Base-by-base conservation (phyloP, 306 rosid genomes). In the Leucaena leucocephala region DNA sequence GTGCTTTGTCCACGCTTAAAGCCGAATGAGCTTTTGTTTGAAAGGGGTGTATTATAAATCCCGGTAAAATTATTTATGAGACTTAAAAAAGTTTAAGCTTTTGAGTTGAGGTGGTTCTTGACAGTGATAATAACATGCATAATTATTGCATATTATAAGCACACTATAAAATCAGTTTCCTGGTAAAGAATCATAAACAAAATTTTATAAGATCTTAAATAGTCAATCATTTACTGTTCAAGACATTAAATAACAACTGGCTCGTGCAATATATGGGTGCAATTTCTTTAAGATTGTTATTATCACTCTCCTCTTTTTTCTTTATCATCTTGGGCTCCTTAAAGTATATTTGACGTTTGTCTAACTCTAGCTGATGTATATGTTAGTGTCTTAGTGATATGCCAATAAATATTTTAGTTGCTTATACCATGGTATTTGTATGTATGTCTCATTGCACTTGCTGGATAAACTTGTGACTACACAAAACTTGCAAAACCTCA, bases 171-270 rank as follows among this genome's bases (percentile, higher is more conserved):
- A 10, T 8, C 4, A 3, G 71, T 19, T 66, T 42, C 49, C 8
- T 4, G 46, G 72, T 40, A 67, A 67, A 42, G 34, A n/a, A 40
- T 67, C 35, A 39, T 38, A n/a, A 64, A 62, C 27, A 27, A 27
- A 13, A 10, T 65, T 7, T 36, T 16, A 17, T 38, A 15, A 64
- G 69, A 36, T 39, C 22, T 64, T 6, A 64, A 33, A 35, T 64
- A 8, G n/a, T 64, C 69, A 64, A 38, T 16, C 71, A 38, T 65
- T 16, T 71, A 14, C 27, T 71, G 61, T 71, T 71, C n/a, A 35
- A 35, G 61, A 33, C 54, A 46, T 54, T 54, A n/a, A 54, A 54
- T n/a, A 17, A 2, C 55, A 35, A 4, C 50, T 3, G 27, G 59
- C 22, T 55, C 21, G 7, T 19, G 44, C 64, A 52, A 12, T n/a